Base-by-base conservation (phyloP, 2,329 filamentous ascomycete species). In the Ophiognomonia clavigignenti-juglandacearum region DNA sequence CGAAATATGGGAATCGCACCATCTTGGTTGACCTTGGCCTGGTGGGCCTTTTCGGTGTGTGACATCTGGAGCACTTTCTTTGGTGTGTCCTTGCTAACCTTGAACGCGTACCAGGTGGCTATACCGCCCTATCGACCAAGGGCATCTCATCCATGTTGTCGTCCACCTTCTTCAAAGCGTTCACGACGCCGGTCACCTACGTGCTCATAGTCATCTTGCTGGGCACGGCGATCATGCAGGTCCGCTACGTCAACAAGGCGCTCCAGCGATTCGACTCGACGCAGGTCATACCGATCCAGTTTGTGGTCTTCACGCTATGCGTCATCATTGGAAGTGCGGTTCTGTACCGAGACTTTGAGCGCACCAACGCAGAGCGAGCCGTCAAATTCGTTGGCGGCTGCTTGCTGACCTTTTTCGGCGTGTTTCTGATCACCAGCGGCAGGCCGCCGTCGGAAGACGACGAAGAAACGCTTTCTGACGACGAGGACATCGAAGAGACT, bases 251-350 rank as follows among this genome's bases (percentile, higher is more conserved):
- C 63, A 98, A 97, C 69, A 87, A 78, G 55, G 76, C 78, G 1
- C 73, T 98, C 43, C 91, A 96, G 63, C 83, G 88, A 39, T 98
- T 97, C 70, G 89, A 96, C 65, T 96, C 93, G 6, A 98, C 93
- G 0, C 90, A 96, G 64, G 93, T 98, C 56, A 98, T 98, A 53
- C 93, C 93, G 0, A 93, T 93, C 13, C 93, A 98, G 61, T 98
- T 98, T 58, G 93, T 98, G 41, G 80, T 95, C 53, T 98, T 98
- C 64, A 98, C 93, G 0, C 75, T 98, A 7, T 95, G 88, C 6
- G 93, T 97, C 53, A 97, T 98, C 57, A 76, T 96, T 43, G 93
- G 93, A 47, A 96, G 91, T 59, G 92, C 92, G 1, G 77, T 98
- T 8, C 70, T 98, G 6, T 98, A 97, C 63, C 84, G 92, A 41